phyloP scores from a whole-genome alignment of 2,329 filamentous ascomycete genomes.

The Penicillium glabrum region DNA sequence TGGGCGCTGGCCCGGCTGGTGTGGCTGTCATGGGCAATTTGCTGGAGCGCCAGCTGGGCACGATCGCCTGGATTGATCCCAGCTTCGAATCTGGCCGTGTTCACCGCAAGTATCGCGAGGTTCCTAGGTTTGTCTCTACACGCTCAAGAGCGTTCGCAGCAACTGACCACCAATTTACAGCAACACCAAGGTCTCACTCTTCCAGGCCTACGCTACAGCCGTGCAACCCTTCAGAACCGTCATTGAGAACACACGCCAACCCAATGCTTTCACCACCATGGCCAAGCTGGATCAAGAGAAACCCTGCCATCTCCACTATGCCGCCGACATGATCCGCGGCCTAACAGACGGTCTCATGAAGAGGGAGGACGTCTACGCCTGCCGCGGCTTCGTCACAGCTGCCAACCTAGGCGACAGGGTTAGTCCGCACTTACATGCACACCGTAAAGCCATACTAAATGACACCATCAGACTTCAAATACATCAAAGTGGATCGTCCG shows the following conservation, averaged over 20 bases:
- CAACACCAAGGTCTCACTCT: conserved; percentile 63
- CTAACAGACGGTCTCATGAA: conserved; percentile 44
- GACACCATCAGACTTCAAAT: conserved; percentile 18
- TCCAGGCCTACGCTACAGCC: conserved; percentile 58
- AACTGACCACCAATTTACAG: conserved; percentile 25
- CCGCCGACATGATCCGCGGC: conserved; percentile 55
- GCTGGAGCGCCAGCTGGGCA: conserved; percentile 54
- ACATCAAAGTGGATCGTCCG: conserved; percentile 34
- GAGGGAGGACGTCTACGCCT: conserved; percentile 36
- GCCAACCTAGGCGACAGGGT: conserved; percentile 34
- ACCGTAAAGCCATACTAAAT: conserved; percentile 5
- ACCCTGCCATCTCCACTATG: conserved; percentile 58
- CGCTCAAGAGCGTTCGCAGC: background rate
- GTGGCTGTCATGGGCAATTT: conserved; percentile 63
- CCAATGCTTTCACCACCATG: conserved; percentile 57
- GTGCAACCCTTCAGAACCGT: conserved; percentile 55
- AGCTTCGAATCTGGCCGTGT: conserved; percentile 56
- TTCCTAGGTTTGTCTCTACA: conserved; percentile 48
- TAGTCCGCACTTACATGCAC: background rate
- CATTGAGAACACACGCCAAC: conserved; percentile 46
- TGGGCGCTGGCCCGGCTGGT: conserved; percentile 60
- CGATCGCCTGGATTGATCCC: conserved; percentile 61
- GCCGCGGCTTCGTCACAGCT: conserved; percentile 33
- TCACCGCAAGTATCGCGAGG: conserved; percentile 58
- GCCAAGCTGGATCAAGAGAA: conserved; percentile 56